Evolutionary conservation across 2,329 filamentous ascomycete genomes (phyloP).

Genomic region (Fusarium torreyae): DNA sequence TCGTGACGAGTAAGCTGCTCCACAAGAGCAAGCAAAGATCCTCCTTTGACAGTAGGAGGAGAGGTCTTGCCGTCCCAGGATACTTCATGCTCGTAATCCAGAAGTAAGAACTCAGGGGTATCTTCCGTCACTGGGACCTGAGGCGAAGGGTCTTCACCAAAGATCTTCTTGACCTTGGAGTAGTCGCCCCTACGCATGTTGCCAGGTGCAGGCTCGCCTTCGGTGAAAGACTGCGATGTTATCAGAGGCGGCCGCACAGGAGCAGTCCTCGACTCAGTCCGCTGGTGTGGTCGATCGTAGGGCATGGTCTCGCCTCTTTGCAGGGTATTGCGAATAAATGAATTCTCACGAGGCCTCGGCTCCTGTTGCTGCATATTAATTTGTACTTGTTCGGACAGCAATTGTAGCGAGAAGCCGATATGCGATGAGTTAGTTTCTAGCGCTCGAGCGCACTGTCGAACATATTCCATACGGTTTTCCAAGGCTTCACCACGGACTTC

Average conservation of each 20-base stretch:
- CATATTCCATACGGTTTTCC: conserved; percentile 86
- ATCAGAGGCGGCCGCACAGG: conserved; percentile 63
- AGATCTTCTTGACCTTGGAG: conserved; percentile 76
- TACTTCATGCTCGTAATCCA: conserved; percentile 91
- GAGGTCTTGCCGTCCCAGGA: conserved; percentile 89
- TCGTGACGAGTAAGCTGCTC: conserved; percentile 97
- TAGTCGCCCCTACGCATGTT: conserved; percentile 72
- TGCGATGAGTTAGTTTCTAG: conserved; percentile 90
- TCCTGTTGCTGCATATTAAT: conserved; percentile 66
- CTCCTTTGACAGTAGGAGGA: conserved; percentile 85
- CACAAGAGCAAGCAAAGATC: conserved; percentile 88
- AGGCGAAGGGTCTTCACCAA: conserved; percentile 74
- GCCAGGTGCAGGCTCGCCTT: conserved; percentile 68
- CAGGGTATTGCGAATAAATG: conserved; percentile 65
- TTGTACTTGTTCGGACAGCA: conserved; percentile 86
- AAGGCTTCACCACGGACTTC: conserved; percentile 91
- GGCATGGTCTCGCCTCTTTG: conserved; percentile 72
- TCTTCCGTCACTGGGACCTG: conserved; percentile 76
- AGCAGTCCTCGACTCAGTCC: conserved; percentile 68
- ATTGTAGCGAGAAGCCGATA: conserved; percentile 87
- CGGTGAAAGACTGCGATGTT: conserved; percentile 74
- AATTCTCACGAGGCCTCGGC: conserved; percentile 62
- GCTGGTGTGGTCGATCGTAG: conserved; percentile 69
- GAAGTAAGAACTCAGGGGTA: conserved; percentile 84
- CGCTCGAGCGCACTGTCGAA: conserved; percentile 82